Base-by-base conservation (phyloP, 176 grass and related monocot genomes). In the Hyparrhenia diplandra region DNA sequence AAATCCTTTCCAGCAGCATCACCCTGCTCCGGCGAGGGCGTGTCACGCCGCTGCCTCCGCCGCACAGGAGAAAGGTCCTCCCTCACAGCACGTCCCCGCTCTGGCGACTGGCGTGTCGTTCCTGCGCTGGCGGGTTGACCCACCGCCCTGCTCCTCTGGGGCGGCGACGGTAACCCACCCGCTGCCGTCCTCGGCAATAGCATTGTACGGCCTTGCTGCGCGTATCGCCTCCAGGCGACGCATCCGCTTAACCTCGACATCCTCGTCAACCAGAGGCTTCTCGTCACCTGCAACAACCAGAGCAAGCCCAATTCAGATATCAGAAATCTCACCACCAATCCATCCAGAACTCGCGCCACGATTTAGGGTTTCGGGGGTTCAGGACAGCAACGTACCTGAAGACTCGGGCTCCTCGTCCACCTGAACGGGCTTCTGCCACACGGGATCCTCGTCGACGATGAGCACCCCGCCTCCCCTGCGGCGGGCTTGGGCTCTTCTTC, bases 231-330 rank as follows among this genome's bases (percentile, higher is more conserved):
- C 95, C 39, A 98, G 67, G 21, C 92, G 86, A 34, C 88, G 91
- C 95, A 98, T 93, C 52, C 92, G 88, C 73, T 92, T 95, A 9
- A 98, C 95, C 79, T 98, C 95, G n/a, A 98, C 86, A 68, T 98
- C 95, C 78, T 98, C 95, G 9, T 98, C 76, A 40, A 98, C 87
- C 81, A 84, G 88, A 24, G 95, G 92, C 63, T 46, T 79, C 24
- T 92, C 95, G 2, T 98, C 95, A 25, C 79, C 95, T 98, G 66
- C 52, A 74, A 72, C 46, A 39, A 73, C 29, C 32, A 43, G 39
- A 69, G 66, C 39, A 30, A 74, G 10, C 41, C 13, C 55, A 34
- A 34, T 34, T 3, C 35, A 31, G 6, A 8, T 64, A n/a, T 69
- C 23, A 64, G 42, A 83, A 17, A 17, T 29, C 21, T 23, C 21